These are phyloP conservation scores for Daedalea quercina DNA, from an alignment of 768 basidiomycete species.

Conservation along the genomic window DNA sequence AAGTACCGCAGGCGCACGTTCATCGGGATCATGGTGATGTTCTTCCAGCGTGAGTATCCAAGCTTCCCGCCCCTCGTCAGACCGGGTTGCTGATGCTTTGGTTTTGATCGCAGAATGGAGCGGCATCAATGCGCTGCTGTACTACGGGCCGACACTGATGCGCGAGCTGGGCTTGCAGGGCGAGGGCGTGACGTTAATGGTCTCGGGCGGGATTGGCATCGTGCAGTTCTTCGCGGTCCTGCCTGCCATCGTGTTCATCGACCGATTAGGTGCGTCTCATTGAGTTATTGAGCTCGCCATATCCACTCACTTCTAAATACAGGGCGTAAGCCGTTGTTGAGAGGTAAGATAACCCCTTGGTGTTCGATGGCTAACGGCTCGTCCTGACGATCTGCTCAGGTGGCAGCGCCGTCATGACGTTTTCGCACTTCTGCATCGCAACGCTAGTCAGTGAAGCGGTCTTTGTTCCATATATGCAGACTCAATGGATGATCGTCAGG, in stretches of 20 bases:
- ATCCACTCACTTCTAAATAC: not conserved
- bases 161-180: slow-evolving; percentile 56
- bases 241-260: slow-evolving; percentile 68
- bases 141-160: slow-evolving; percentile 75
- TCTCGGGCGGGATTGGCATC: slow-evolving; percentile 73
- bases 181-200: slow-evolving; percentile 53
- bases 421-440: slow-evolving; percentile 60
- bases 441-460: slow-evolving; percentile 46
- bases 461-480: no score
- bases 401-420: slow-evolving; percentile 59
- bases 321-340: slow-evolving; percentile 63
- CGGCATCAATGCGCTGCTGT: slow-evolving; percentile 79
- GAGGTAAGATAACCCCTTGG: slow-evolving; percentile 28
- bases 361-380: not conserved
- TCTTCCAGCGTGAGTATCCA: slow-evolving; percentile 73
- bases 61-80: not conserved
- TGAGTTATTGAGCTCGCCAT: not conserved
- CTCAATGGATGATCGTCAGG: no score
- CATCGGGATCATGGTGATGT: slow-evolving; percentile 70
- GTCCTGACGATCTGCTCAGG: slow-evolving; percentile 18
- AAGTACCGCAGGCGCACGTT: slow-evolving; percentile 56
- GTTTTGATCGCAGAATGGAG: slow-evolving; percentile 92
- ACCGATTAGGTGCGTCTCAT: slow-evolving; percentile 44
- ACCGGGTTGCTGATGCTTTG: not conserved
- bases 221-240: slow-evolving; percentile 72